These are phyloP conservation scores for Paramecium tetraurelia DNA, from an alignment of 73 alveolate species.

Conservation along the genomic window DNA sequence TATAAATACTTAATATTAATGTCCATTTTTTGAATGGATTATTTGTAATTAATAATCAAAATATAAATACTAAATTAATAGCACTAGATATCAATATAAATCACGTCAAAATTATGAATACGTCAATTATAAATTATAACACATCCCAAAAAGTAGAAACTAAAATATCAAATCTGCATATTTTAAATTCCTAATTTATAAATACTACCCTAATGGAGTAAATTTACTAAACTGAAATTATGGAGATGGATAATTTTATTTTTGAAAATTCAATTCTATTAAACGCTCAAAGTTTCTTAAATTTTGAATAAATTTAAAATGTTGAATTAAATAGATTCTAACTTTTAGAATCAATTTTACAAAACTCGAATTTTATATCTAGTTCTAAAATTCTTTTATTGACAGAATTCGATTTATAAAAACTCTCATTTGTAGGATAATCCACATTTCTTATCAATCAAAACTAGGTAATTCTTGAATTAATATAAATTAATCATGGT, in stretches of 20 bases:
- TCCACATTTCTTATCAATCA: not conserved
- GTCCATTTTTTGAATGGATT: not conserved
- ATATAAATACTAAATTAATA: not conserved
- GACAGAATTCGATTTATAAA: not conserved
- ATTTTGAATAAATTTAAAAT: not conserved
- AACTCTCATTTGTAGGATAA: not conserved
- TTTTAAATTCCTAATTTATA: not conserved
- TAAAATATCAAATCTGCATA: not conserved
- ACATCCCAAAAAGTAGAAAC: not conserved
- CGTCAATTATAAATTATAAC: not conserved
- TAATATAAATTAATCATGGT: not conserved
- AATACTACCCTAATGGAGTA: not conserved
- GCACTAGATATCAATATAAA: not conserved
- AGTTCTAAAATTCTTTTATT: not conserved
- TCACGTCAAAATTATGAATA: not conserved
- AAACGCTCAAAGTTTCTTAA: not conserved
- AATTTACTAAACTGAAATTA: not conserved
- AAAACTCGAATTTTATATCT: not conserved
- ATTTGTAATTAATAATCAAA: not conserved
- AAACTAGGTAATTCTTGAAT: not conserved
- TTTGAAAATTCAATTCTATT: not conserved
- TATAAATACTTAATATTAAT: not conserved
- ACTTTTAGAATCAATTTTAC: not conserved
- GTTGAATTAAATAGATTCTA: not conserved
- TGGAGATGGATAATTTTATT: not conserved